These are phyloP conservation scores for Auricularia cornea DNA, from an alignment of 768 basidiomycete species.

Conservation along the genomic window DNA sequence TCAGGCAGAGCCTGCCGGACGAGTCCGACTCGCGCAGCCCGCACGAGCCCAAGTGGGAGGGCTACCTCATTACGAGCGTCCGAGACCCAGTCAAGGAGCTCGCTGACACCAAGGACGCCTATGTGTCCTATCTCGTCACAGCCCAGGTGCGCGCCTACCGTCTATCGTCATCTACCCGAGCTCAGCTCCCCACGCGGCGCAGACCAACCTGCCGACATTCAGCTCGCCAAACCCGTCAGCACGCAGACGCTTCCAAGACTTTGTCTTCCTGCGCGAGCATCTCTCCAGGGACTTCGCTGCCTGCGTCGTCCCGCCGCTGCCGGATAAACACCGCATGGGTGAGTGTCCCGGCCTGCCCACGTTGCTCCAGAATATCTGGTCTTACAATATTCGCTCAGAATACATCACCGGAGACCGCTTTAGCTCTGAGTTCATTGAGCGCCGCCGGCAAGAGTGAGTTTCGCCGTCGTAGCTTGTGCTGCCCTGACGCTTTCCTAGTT, in stretches of 20 bases:
- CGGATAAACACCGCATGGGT: slow-evolving; percentile 96
- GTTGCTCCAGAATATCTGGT: too few relatives aligned
- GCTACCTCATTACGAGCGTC: slow-evolving; percentile 71
- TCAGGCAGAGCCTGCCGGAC: slow-evolving; percentile 63
- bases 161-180: slow-evolving; percentile 1
- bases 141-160: slow-evolving; percentile 54
- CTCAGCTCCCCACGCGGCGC: slow-evolving; percentile 5
- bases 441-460: slow-evolving; percentile 75
- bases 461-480: slow-evolving; percentile 1
- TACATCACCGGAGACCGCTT: slow-evolving; percentile 98
- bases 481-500: slow-evolving; percentile 35
- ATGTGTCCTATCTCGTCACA: slow-evolving; percentile 87
- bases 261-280: slow-evolving; percentile 86
- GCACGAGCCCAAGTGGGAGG: slow-evolving; percentile 86
- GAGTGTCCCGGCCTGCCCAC: slow-evolving; percentile 20
- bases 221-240: slow-evolving; percentile 63
- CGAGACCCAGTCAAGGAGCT: slow-evolving; percentile 93
- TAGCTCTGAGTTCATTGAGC: slow-evolving; percentile 94
- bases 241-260: slow-evolving; percentile 92
- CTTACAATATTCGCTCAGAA: slow-evolving; percentile 40
- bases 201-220: slow-evolving; percentile 91
- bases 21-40: slow-evolving; percentile 56
- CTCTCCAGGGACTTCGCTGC: slow-evolving; percentile 90
- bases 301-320: slow-evolving; percentile 94
- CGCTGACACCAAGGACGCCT: slow-evolving; percentile 94